phyloP scores from a whole-genome alignment of 495 filamentous ascomycete genomes.

The Xylaria grammica region DNA sequence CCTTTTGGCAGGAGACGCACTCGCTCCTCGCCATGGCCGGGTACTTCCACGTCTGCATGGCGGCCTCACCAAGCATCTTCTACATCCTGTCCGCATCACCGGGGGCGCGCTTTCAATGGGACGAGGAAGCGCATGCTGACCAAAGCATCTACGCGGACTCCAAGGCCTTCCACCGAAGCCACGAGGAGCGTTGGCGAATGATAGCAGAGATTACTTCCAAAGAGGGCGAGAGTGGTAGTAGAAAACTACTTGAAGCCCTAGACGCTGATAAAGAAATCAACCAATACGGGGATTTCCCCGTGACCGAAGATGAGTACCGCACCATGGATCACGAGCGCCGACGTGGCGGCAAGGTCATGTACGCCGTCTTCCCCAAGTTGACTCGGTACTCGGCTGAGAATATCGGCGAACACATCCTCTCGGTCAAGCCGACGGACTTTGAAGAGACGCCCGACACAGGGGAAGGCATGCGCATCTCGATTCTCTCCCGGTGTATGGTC shows the following conservation, averaged over 20 bases:
- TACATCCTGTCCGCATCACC: constrained; percentile 44
- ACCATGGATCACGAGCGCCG: constrained; percentile 27
- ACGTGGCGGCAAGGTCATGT: constrained; percentile 48
- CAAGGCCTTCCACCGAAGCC: constrained; percentile 22
- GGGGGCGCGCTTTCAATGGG: constrained; percentile 44
- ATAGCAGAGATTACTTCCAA: constrained; percentile 14
- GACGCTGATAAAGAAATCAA: not conserved
- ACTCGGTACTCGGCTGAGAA: constrained; percentile 39
- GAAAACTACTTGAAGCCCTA: not conserved
- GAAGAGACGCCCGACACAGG: not conserved
- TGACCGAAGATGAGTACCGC: constrained; percentile 14
- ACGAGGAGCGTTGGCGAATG: constrained; percentile 22
- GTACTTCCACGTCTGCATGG: constrained; percentile 49
- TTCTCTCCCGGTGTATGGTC: constrained; percentile 34
- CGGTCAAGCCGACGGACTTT: not conserved
- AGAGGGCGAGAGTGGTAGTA: not conserved
- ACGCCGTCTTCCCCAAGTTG: constrained; percentile 44
- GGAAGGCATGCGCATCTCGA: constrained; percentile 37
- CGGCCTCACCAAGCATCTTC: constrained; percentile 53
- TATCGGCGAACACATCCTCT: constrained; percentile 18
- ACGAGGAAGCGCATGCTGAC: constrained; percentile 43
- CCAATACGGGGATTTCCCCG: constrained; percentile 18
- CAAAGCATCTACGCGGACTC: constrained; percentile 38
- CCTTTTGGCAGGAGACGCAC: constrained; percentile 53
- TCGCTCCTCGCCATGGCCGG: constrained; percentile 49